A percentile compares a stretch with the other conserved stretches of the same genome.
Evolutionary conservation across 306 rosid species (phyloP).

Genomic region (Acacia crassicarpa): DNA sequence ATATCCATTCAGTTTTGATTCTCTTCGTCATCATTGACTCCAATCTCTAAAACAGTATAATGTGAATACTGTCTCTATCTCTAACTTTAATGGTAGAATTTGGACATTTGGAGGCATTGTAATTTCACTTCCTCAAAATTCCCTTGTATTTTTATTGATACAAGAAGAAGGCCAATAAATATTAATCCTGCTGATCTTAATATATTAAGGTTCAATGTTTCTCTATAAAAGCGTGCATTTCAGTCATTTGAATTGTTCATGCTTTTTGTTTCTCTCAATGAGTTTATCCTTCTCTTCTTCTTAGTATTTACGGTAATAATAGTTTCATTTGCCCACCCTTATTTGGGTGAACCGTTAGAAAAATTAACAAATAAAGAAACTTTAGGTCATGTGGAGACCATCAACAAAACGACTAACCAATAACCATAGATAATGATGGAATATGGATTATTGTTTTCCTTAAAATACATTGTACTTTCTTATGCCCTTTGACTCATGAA

Average conservation of each 20-base stretch:
- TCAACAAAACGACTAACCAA: not conserved
- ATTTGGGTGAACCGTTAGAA: not conserved
- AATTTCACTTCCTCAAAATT: not conserved
- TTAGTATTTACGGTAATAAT: not conserved
- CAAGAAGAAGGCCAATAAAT: not conserved
- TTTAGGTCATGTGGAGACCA: not conserved
- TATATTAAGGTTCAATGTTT: not conserved
- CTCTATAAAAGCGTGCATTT: not conserved
- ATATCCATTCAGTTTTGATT: not conserved
- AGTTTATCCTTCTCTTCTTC: not conserved
- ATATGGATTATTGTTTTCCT: not conserved
- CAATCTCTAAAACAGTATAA: not conserved
- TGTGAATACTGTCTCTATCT: conserved; percentile 32
- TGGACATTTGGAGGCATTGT: not conserved
- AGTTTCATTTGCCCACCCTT: not conserved
- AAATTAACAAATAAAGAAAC: not conserved
- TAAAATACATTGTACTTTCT: not conserved
- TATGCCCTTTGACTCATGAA: not conserved
- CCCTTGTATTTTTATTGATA: not conserved
- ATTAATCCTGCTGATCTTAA: not conserved
- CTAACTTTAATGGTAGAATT: not conserved
- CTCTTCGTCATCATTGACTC: not conserved
- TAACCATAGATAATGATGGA: not conserved
- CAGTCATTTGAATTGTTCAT: not conserved
- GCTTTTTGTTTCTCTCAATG: not conserved